Conservation (phyloP, 2,329 filamentous ascomycete genomes). For the Paracamarosporium sp. region DNA sequence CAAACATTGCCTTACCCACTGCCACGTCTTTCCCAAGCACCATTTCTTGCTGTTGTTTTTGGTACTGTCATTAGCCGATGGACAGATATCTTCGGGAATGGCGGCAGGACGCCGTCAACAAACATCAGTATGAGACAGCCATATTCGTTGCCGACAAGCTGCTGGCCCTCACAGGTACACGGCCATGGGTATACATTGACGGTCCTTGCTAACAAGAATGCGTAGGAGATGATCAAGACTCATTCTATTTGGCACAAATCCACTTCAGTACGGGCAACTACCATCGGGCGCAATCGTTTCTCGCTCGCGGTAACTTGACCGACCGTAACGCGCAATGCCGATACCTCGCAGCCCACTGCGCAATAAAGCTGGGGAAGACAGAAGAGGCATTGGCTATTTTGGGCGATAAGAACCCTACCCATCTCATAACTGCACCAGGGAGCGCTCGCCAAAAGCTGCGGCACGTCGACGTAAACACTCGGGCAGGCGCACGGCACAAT, state of each 20-base stretch:
- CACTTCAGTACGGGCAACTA: conserved; percentile 97
- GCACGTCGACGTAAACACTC: conserved; percentile 63
- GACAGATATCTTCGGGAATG: conserved; percentile 92
- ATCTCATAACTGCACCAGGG: conserved; percentile 74
- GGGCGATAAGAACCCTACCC: conserved; percentile 91
- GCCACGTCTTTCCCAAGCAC: background rate
- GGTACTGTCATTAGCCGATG: conserved; percentile 61
- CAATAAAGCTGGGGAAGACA: conserved; percentile 89
- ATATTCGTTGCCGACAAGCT: conserved; percentile 98
- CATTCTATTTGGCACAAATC: conserved; percentile 97
- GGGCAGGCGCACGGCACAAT: conserved; percentile 54
- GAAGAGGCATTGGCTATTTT: conserved; percentile 87
- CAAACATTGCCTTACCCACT: conserved; percentile 7
- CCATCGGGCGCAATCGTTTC: conserved; percentile 84
- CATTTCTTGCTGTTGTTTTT: background rate
- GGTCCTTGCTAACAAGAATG: conserved; percentile 15
- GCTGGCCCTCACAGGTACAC: conserved; percentile 86
- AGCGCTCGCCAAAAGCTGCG: conserved; percentile 75
- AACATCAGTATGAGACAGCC: conserved; percentile 94
- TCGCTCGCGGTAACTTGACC: conserved; percentile 83
- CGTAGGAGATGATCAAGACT: conserved; percentile 88
- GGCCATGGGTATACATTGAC: background rate
- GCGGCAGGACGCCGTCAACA: conserved; percentile 94
- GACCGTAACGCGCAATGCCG: conserved; percentile 83
- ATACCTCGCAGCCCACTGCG: conserved; percentile 92